These are phyloP conservation scores for Cladosporium velox DNA, from an alignment of 2,329 filamentous ascomycete species.

Conservation along the genomic window DNA sequence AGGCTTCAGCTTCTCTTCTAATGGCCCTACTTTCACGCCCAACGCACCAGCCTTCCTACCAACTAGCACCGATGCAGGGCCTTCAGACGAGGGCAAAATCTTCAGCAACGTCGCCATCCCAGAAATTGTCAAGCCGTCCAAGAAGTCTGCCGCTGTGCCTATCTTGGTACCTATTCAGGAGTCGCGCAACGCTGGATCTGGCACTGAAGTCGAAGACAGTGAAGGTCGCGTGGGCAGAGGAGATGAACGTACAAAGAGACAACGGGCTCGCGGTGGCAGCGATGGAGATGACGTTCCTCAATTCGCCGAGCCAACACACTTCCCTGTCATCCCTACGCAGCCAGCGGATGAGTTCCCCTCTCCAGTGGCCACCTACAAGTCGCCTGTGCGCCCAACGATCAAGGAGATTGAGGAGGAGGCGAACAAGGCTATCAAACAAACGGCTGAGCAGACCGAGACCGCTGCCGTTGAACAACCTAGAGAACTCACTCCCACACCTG, in stretches of 20 bases:
- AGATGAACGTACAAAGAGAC: constrained; percentile 73
- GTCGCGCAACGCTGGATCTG: constrained; percentile 25
- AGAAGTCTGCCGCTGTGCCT: constrained; percentile 79
- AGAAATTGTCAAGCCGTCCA: constrained; percentile 65
- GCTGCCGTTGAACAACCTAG: neutral
- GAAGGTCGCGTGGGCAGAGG: constrained; percentile 64
- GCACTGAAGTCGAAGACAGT: constrained; percentile 54
- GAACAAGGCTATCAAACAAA: neutral
- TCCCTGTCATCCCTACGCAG: constrained; percentile 27
- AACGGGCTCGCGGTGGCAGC: constrained; percentile 62
- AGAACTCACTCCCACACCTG: neutral
- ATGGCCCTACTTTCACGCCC: constrained; percentile 33
- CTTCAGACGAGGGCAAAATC: constrained; percentile 34
- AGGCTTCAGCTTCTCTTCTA: constrained; percentile 41
- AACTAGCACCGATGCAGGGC: constrained; percentile 41
- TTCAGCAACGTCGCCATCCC: constrained; percentile 57
- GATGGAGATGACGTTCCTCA: constrained; percentile 73
- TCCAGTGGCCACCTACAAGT: constrained; percentile 19
- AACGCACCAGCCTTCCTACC: constrained; percentile 30
- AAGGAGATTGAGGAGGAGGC: constrained; percentile 25
- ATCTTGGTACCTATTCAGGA: constrained; percentile 60
- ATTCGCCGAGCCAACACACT: constrained; percentile 61
- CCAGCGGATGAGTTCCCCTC: constrained; percentile 28
- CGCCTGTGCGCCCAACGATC: constrained; percentile 6
- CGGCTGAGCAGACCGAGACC: neutral